These are phyloP conservation scores for Suhomyces faveliae DNA, from an alignment of 805 yeast genomes.

Conservation along the genomic window DNA sequence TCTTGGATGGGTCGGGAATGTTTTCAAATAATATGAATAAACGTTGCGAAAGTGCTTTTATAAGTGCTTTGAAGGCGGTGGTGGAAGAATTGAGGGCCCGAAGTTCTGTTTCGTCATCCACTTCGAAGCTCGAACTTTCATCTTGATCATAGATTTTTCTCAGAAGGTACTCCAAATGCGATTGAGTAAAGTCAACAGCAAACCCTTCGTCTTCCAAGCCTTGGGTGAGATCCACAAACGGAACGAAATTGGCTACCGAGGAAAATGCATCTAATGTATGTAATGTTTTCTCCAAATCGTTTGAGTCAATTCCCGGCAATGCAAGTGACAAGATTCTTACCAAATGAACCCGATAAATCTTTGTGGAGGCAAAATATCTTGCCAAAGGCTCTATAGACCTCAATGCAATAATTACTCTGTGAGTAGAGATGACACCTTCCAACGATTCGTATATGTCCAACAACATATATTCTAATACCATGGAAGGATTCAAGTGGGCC, in stretches of 20 bases:
- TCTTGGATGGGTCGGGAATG: conserved; percentile 56
- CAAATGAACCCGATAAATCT: conserved; percentile 71
- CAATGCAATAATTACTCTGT: conserved; percentile 73
- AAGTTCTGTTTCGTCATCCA: conserved; percentile 47
- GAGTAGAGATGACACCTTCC: conserved; percentile 69
- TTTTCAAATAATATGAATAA: conserved; percentile 66
- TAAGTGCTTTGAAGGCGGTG: conserved; percentile 60
- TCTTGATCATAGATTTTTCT: conserved; percentile 32
- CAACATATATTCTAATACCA: conserved; percentile 52
- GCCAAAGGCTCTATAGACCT: conserved; percentile 63
- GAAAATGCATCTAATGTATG: conserved; percentile 68
- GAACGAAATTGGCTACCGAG: conserved; percentile 67
- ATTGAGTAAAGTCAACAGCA: conserved; percentile 58
- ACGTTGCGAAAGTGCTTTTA: conserved; percentile 55
- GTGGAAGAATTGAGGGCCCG: conserved; percentile 72
- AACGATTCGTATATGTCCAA: conserved; percentile 77
- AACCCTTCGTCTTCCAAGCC: conserved; percentile 37
- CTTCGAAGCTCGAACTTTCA: conserved; percentile 21
- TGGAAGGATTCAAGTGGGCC: conserved; percentile 57
- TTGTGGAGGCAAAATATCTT: conserved; percentile 62
- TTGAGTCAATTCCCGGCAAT: conserved; percentile 82
- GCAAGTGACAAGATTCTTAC: conserved; percentile 69
- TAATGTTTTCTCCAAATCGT: conserved; percentile 74
- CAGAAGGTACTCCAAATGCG: conserved; percentile 59
- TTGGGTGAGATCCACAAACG: conserved; percentile 59